Conservation (phyloP, 2,329 filamentous ascomycete species). For the Ceratocystiopsis brevicomis region DNA sequence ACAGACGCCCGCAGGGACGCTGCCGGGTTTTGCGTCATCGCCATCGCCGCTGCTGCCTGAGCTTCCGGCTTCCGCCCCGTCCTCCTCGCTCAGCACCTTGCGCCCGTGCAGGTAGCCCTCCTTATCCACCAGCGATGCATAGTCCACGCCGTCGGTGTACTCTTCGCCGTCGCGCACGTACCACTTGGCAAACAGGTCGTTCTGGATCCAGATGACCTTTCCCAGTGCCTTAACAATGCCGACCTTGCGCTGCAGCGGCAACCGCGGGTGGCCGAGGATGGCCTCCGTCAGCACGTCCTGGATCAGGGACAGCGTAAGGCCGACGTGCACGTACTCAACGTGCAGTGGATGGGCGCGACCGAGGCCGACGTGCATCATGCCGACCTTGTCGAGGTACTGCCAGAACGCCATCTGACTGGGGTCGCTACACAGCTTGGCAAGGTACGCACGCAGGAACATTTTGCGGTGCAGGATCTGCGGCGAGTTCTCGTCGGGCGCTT, state of each 20-base stretch:
- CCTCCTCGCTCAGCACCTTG: conserved; percentile 25
- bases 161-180: conserved; percentile 53
- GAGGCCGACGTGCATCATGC: conserved; percentile 67
- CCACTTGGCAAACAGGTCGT: conserved; percentile 72
- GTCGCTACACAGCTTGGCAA: conserved; percentile 56
- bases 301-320: conserved; percentile 52
- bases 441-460: conserved; percentile 58
- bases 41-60: neutral
- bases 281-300: conserved; percentile 63
- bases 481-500: conserved; percentile 44
- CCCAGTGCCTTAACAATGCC: conserved; percentile 56
- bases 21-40: neutral
- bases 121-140: conserved; percentile 27
- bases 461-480: conserved; percentile 62
- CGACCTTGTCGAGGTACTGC: conserved; percentile 71
- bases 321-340: conserved; percentile 65
- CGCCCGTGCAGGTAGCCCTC: conserved; percentile 48
- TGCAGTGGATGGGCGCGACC: conserved; percentile 54
- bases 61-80: neutral
- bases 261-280: conserved; percentile 49
- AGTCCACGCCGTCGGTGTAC: conserved; percentile 25
- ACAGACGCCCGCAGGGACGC: neutral
- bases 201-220: conserved; percentile 78
- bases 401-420: conserved; percentile 60
- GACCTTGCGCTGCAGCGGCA: conserved; percentile 49